phyloP scores from a whole-genome alignment of 2,329 filamentous ascomycete genomes.

The Geosmithia flava region DNA sequence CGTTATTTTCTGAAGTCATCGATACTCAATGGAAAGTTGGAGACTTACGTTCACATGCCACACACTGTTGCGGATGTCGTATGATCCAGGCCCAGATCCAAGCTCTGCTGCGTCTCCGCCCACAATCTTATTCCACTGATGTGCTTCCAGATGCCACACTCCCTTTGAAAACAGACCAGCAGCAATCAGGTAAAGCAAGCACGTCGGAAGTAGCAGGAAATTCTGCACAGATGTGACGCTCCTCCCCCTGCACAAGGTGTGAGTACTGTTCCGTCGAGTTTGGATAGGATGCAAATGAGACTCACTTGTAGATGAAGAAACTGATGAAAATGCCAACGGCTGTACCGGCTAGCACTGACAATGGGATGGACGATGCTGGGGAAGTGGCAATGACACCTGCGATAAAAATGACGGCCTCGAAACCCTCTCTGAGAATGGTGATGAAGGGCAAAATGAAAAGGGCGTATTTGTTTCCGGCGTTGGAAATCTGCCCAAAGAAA shows the following conservation, averaged over 20 bases:
- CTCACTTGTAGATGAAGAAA: constrained; percentile 67
- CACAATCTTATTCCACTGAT: constrained; percentile 54
- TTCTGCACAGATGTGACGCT: constrained; percentile 41
- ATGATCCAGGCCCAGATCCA: constrained; percentile 56
- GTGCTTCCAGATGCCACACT: constrained; percentile 62
- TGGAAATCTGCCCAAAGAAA: constrained; percentile 34
- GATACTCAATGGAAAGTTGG: background rate
- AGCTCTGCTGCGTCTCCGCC: constrained; percentile 42
- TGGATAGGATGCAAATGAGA: background rate
- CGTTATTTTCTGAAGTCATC: constrained; percentile 17
- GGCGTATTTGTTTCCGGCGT: constrained; percentile 63
- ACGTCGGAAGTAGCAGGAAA: constrained; percentile 74
- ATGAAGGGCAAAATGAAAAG: constrained; percentile 83
- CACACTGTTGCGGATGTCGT: constrained; percentile 65
- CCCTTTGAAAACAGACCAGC: constrained; percentile 70
- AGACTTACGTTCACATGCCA: constrained; percentile 68
- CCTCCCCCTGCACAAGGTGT: constrained; percentile 19
- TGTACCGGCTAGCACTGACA: constrained; percentile 64
- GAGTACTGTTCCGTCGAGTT: background rate
- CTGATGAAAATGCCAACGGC: constrained; percentile 55
- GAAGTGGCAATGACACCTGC: constrained; percentile 70
- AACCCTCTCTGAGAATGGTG: constrained; percentile 74
- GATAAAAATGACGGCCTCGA: constrained; percentile 79
- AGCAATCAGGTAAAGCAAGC: constrained; percentile 72
- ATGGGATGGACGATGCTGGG: constrained; percentile 63